Base-by-base conservation (phyloP, 805 yeast genomes). In the Monosporozyma unispora region DNA sequence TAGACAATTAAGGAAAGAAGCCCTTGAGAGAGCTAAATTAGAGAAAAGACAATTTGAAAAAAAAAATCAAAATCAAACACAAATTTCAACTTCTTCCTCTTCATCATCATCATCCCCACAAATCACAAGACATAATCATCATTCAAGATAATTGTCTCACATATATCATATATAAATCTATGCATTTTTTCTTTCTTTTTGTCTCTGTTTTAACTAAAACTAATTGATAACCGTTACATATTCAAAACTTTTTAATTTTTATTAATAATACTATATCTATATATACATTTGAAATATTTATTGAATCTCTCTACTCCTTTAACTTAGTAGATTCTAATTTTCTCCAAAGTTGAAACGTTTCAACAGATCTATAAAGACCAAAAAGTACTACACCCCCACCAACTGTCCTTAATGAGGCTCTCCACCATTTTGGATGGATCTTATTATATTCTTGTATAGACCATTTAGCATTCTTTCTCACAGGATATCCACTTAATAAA, bases 301-400 rank as follows among this genome's bases (percentile, higher is more conserved):
- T 35, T 14, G 6, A 16, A 9, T 16, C 12, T 14, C 19, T 4
- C 18, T 35, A 16, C n/a, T 37, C 22, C 18, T 21, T 39, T 39
- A 21, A 39, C 16, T 19, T 21, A 2, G 42, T 10, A 21, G 27
- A 10, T 21, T 21, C 42, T 22, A 39, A 12, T 9, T 41, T 46
- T 23, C 45, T 48, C 52, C 54, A 52, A 2, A 23, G 12, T 11
- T 19, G 23, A 35, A 50, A 49, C 2, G 52, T 43, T 57, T 84
- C 87, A 5, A 78, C 76, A 0, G 84, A 84, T 51, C 93, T 71
- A 53, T 74, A 76, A 10, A 79, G 45, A 0, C 90, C 95, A 48
- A 79, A 74, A 0, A 71, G 70, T 1, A 84, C 57, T 45, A 86
- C 63, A 0, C 71, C 75, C 0, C 69, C 70, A 4, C 93, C 95